phyloP scores from a whole-genome alignment of 495 filamentous ascomycete species.

The Amorphotheca resinae region DNA sequence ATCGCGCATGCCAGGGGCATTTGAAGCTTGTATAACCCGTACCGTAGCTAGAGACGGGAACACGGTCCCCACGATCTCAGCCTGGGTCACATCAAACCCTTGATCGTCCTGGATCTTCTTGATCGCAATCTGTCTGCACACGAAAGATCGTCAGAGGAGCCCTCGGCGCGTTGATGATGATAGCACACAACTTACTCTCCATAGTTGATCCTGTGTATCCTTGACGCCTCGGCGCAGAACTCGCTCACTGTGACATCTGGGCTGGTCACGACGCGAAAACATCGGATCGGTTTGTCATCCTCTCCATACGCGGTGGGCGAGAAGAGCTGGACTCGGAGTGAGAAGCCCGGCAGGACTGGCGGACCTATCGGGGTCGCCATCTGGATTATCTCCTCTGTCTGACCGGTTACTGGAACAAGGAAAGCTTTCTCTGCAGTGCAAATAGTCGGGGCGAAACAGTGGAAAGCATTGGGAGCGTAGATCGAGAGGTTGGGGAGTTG shows the following conservation, averaged over 20 bases:
- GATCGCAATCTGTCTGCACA: constrained; percentile 14
- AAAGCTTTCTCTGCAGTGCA: not conserved
- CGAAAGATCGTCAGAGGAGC: constrained; percentile 1
- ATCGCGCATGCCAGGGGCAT: constrained; percentile 9
- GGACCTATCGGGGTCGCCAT: constrained; percentile 16
- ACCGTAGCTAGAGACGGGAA: constrained; percentile 11
- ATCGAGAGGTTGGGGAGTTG: not conserved
- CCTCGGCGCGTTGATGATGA: not conserved
- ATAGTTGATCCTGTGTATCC: constrained; percentile 18
- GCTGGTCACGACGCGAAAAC: constrained; percentile 16
- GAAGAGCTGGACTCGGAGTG: constrained; percentile 19
- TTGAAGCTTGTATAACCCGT: constrained; percentile 14
- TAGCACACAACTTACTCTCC: constrained; percentile 13
- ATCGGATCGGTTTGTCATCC: constrained; percentile 15
- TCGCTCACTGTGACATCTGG: constrained; percentile 14
- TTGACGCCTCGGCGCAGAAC: constrained; percentile 17
- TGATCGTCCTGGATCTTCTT: constrained; percentile 21
- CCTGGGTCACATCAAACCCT: constrained; percentile 18
- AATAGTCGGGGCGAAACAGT: not conserved
- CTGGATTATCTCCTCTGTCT: not conserved
- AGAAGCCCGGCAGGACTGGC: constrained; percentile 12
- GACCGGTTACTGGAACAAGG: constrained; percentile 2
- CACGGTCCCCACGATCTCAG: constrained; percentile 13
- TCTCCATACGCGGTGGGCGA: constrained; percentile 8
- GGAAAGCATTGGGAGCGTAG: constrained; percentile 2